Percentiles rank a stretch among this genome's conserved stretches.
Evolutionary conservation across 2,329 filamentous ascomycete genomes (phyloP).

Genomic region (Apiospora pterosperma): DNA sequence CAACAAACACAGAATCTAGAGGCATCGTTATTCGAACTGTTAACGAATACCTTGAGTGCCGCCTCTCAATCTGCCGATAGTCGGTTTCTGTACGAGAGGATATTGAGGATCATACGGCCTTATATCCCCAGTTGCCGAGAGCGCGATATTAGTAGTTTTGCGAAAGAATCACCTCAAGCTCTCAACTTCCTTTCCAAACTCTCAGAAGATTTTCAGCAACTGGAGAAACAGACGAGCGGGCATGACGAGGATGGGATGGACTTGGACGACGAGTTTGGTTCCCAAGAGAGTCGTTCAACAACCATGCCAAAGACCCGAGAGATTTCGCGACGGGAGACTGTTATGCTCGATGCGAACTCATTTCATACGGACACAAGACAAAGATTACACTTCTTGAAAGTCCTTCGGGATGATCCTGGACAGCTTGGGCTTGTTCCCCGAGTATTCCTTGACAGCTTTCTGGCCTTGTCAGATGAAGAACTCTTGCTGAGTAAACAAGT

Average conservation of each 20-base stretch:
- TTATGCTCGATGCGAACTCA: constrained; percentile 39
- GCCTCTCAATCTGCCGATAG: constrained; percentile 43
- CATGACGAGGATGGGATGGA: constrained; percentile 58
- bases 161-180: constrained; percentile 36
- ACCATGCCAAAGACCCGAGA: constrained; percentile 31
- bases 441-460: constrained; percentile 45
- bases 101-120: constrained; percentile 41
- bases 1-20: constrained; percentile 48
- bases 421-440: constrained; percentile 49
- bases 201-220: constrained; percentile 29
- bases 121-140: constrained; percentile 44
- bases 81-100: constrained; percentile 41
- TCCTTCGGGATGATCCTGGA: constrained; percentile 38
- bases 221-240: constrained; percentile 27
- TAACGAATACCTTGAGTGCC: constrained; percentile 37
- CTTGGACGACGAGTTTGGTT: constrained; percentile 62
- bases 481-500: constrained; percentile 49
- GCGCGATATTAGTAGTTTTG: constrained; percentile 33
- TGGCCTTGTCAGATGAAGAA: constrained; percentile 49
- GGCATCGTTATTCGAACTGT: constrained; percentile 35
- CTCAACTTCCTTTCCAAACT: constrained; percentile 41
- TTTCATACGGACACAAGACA: constrained; percentile 47
- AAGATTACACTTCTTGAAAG: constrained; percentile 42
- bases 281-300: constrained; percentile 50
- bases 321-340: constrained; percentile 43